Base-by-base conservation (phyloP, 148 eudicot species). In the Camellia sinensis region DNA sequence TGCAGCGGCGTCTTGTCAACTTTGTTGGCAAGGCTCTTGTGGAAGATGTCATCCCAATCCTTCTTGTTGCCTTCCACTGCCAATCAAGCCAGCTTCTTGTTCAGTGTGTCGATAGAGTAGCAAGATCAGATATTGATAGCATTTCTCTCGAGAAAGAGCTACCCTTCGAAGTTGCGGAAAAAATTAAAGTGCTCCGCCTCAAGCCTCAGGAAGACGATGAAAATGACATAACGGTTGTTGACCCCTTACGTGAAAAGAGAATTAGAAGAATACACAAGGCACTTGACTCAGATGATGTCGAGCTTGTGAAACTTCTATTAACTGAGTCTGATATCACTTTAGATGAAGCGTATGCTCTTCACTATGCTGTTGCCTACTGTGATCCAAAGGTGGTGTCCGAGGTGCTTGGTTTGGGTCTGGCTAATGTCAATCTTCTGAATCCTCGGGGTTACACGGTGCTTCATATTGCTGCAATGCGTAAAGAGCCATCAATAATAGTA, bases 381-480 rank as follows among this genome's bases (percentile, higher is more conserved):
- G 87, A 89, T 50, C 85, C 89, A 5, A 85, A 87, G 79, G 84
- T 85, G 43, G 89, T 85, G 9, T 67, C 80, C 1, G 91, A 89
- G 82, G 80, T 89, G 10, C 91, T 89, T 82, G 69, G 77, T 79
- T 59, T 89, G n/a, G 80, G 78, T 71, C 61, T 66, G 9, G 85
- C 91, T 17, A 37, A 89, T 83, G 82, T 89, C 57, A 85, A 89
- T 80, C 84, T 85, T 74, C 74, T 61, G 15, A 89, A 86, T 76
- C 12, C 82, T n/a, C 73, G 84, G 60, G 91, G 88, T 19, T 76
- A 84, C 73, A 86, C 88, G 18, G 91, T 89, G 43, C 86, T 89
- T 66, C 91, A 89, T 69, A 75, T 89, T 77, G 91, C 91, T 83
- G 91, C 89, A n/a, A 87, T 72, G 82, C 87, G 91, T 7, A 89